phyloP scores from a whole-genome alignment of 768 basidiomycete species.

The Leccinum subgranulosum region DNA sequence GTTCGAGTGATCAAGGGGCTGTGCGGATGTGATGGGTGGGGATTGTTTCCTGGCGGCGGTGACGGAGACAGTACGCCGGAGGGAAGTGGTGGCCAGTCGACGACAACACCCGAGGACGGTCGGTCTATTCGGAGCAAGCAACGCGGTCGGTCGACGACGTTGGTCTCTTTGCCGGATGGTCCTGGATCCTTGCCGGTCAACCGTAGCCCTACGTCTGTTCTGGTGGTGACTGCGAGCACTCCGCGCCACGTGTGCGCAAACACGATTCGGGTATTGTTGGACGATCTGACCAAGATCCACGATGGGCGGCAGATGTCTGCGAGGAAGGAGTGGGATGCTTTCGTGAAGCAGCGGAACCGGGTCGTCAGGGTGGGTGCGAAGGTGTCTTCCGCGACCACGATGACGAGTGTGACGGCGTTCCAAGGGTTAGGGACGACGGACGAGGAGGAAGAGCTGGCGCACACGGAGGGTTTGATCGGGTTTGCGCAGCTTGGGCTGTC shows the following conservation, averaged over 20 bases:
- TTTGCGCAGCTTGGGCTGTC: conserved; percentile 85
- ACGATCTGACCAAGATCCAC: conserved; percentile 77
- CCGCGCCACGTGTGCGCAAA: conserved; percentile 74
- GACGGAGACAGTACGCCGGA: conserved; percentile 7
- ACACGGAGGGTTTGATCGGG: conserved; percentile 84
- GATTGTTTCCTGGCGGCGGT: conserved; percentile 1
- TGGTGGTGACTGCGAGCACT: conserved; percentile 56
- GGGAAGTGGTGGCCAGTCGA: conserved; percentile 8
- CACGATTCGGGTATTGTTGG: conserved; percentile 70
- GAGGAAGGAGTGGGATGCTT: conserved; percentile 84
- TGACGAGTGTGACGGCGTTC: conserved; percentile 54
- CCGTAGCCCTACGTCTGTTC: conserved; percentile 45
- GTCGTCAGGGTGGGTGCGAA: conserved; percentile 31
- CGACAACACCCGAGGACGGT: conserved; percentile 18
- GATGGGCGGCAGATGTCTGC: conserved; percentile 69
- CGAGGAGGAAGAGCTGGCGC: conserved; percentile 72
- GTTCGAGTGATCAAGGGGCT: conserved; percentile 39
- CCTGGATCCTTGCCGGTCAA: neutral
- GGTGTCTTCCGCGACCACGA: conserved; percentile 15
- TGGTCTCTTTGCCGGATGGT: conserved; percentile 26
- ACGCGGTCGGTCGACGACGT: conserved; percentile 37
- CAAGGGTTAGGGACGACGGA: conserved; percentile 62
- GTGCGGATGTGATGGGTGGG: conserved; percentile 41
- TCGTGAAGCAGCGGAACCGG: conserved; percentile 68
- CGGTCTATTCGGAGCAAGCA: conserved; percentile 40